These are phyloP conservation scores for Kalaharituber pfeilii DNA, from an alignment of 2,329 filamentous ascomycete species.

Conservation along the genomic window DNA sequence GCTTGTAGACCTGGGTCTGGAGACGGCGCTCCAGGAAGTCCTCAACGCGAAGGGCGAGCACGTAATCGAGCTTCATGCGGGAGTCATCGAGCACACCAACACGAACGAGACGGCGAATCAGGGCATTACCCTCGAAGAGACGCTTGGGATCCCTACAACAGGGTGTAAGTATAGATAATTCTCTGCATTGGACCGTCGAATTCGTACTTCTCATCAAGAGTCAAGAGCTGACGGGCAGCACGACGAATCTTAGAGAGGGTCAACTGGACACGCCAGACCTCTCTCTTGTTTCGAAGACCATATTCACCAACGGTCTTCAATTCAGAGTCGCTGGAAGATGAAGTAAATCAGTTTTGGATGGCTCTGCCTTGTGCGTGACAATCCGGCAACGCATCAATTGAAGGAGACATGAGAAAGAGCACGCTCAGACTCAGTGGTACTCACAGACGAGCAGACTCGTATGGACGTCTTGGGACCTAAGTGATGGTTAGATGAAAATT, in stretches of 20 bases:
- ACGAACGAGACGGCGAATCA: slow-evolving; percentile 99
- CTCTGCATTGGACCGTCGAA: not conserved
- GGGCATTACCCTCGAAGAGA: slow-evolving; percentile 99
- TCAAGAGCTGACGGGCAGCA: slow-evolving; percentile 99
- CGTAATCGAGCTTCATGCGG: slow-evolving; percentile 99
- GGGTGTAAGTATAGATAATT: not conserved
- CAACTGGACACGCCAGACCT: slow-evolving; percentile 98
- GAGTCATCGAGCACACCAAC: slow-evolving; percentile 99
- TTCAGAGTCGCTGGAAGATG: slow-evolving; percentile 73
- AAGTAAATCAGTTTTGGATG: slow-evolving; percentile 44
- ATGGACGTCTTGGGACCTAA: slow-evolving; percentile 38
- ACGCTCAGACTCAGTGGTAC: slow-evolving; percentile 99
- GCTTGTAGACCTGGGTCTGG: slow-evolving; percentile 93
- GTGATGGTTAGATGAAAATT: slow-evolving; percentile 14
- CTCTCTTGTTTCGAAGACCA: slow-evolving; percentile 99
- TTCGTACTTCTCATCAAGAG: slow-evolving; percentile 76
- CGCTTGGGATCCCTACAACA: slow-evolving; percentile 68
- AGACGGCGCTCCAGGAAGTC: slow-evolving; percentile 97
- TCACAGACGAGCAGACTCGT: slow-evolving; percentile 99
- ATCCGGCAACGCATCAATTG: not conserved
- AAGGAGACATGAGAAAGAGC: slow-evolving; percentile 74
- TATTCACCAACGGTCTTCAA: slow-evolving; percentile 99
- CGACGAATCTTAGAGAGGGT: slow-evolving; percentile 99
- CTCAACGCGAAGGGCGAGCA: slow-evolving; percentile 95
- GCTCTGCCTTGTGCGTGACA: slow-evolving; percentile 41